Conservation (phyloP, 2,329 filamentous ascomycete genomes). For the Xylaria digitata region DNA sequence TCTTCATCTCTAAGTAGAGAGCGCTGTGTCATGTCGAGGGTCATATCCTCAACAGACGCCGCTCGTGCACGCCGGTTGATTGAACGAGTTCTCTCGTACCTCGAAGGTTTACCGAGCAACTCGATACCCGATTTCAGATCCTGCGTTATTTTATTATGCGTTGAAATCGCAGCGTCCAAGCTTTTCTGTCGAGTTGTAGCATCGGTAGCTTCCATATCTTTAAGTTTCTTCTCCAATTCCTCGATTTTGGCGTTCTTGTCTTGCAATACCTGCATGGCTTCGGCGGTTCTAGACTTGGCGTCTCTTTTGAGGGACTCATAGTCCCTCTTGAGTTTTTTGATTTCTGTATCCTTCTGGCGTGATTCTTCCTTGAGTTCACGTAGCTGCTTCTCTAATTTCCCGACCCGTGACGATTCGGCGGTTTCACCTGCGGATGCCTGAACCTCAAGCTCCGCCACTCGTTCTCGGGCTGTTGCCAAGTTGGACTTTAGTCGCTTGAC, state of each 20-base stretch:
- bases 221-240: conserved; percentile 65
- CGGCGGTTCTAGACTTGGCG: conserved; percentile 64
- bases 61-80: conserved; percentile 38
- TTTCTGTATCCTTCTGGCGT: conserved; percentile 60
- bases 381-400: conserved; percentile 57
- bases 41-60: conserved; percentile 46
- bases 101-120: conserved; percentile 43
- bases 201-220: conserved; percentile 54
- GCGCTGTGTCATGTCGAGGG: conserved; percentile 45
- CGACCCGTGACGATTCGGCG: conserved; percentile 48
- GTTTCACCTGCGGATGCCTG: conserved; percentile 50
- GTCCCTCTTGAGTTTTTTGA: conserved; percentile 62
- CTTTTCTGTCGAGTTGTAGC: conserved; percentile 30
- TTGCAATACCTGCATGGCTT: conserved; percentile 66
- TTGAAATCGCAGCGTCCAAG: conserved; percentile 33
- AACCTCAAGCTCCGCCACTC: conserved; percentile 53
- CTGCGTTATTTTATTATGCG: conserved; percentile 42
- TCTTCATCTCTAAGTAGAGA: conserved; percentile 41
- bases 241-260: conserved; percentile 68
- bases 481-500: conserved; percentile 63
- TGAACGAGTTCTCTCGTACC: conserved; percentile 37
- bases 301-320: conserved; percentile 66
- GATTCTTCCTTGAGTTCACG: conserved; percentile 58
- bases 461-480: conserved; percentile 61
- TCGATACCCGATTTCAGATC: conserved; percentile 46